phyloP scores from a whole-genome alignment of 2,329 filamentous ascomycete genomes.

The Leptoxyphium fumago region DNA sequence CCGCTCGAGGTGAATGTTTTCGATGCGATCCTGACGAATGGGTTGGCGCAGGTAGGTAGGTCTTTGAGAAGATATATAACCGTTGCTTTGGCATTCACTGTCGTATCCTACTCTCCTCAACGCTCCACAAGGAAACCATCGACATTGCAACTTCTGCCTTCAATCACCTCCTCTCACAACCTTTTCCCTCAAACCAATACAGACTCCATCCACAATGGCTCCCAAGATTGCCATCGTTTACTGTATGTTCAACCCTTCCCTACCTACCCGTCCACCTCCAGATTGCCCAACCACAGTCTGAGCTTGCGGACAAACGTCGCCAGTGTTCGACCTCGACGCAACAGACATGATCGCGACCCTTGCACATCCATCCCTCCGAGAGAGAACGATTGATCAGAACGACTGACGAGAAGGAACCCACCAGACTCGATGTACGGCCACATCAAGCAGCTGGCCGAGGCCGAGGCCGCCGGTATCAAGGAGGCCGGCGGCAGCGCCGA shows the following conservation, averaged over 20 bases:
- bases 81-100: too few species aligned
- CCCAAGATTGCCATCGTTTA: constrained; percentile 86
- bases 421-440: constrained; percentile 79
- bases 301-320: background rate
- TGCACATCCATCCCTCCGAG: background rate
- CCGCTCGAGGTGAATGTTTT: too few species aligned
- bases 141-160: too few species aligned
- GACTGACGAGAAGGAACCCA: background rate
- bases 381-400: constrained; percentile 36
- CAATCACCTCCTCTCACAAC: too few species aligned
- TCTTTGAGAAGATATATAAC: too few species aligned
- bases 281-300: background rate
- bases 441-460: constrained; percentile 68
- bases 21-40: too few species aligned
- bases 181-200: background rate
- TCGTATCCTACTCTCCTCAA: too few species aligned
- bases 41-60: too few species aligned
- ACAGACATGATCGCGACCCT: background rate
- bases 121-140: too few species aligned
- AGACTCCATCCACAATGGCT: constrained; percentile 47
- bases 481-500: constrained; percentile 70
- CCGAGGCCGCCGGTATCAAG: constrained; percentile 81
- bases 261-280: too few species aligned
- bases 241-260: constrained; percentile 37
- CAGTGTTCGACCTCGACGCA: background rate